phyloP scores from a whole-genome alignment of 768 basidiomycete species.

The Hericium erinaceus region DNA sequence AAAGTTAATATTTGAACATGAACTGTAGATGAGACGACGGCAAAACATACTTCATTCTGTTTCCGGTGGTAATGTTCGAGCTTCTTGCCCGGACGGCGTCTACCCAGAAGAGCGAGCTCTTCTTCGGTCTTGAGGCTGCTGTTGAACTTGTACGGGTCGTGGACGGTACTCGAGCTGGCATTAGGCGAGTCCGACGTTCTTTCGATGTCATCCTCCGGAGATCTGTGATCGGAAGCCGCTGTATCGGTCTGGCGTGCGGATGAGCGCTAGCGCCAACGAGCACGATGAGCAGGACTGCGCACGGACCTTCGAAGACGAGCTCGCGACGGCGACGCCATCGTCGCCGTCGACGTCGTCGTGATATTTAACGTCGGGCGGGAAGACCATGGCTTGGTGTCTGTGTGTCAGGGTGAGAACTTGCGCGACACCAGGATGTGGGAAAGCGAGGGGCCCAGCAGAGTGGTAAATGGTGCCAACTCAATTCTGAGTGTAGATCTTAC shows the following conservation, averaged over 20 bases:
- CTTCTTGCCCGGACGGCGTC: constrained; percentile 56
- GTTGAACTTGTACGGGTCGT: constrained; percentile 60
- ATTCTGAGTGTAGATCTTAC: not conserved
- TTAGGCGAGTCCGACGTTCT: constrained; percentile 26
- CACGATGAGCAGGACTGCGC: not conserved
- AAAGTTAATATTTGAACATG: not conserved
- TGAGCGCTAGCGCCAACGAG: not conserved
- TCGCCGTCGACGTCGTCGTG: not conserved
- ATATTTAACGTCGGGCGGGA: not conserved
- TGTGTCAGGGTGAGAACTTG: not conserved
- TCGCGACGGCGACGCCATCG: not conserved
- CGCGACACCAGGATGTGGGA: not conserved
- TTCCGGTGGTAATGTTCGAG: constrained; percentile 57
- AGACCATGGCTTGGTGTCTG: not conserved
- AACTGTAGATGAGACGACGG: not conserved
- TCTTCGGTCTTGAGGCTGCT: constrained; percentile 55
- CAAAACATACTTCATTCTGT: constrained; percentile 57
- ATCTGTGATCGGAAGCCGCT: constrained; percentile 11
- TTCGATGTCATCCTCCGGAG: constrained; percentile 27
- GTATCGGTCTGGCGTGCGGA: constrained; percentile 7
- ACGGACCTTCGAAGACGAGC: not conserved
- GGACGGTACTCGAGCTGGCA: constrained; percentile 14
- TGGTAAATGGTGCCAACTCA: not conserved
- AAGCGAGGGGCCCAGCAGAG: not conserved
- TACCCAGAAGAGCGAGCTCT: constrained; percentile 52